Evolutionary conservation across 2,329 filamentous ascomycete genomes (phyloP).

Genomic region (Fusarium equiseti): DNA sequence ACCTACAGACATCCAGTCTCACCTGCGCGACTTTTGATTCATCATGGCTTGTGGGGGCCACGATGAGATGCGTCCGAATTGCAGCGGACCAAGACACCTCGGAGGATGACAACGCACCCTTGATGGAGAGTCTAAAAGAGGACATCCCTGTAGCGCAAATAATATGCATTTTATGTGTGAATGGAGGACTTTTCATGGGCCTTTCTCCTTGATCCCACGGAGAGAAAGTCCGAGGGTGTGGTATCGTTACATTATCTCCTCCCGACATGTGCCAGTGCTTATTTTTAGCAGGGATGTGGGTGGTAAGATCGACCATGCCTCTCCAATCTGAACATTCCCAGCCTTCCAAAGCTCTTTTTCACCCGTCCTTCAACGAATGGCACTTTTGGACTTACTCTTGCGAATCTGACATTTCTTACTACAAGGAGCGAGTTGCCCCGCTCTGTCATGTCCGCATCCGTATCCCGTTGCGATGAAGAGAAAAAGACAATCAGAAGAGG

Average conservation of each 20-base stretch:
- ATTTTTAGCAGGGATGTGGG: constrained; percentile 38
- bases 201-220: constrained; percentile 23
- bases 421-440: constrained; percentile 13
- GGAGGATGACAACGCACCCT: constrained; percentile 40
- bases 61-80: constrained; percentile 30
- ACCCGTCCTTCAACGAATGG: constrained; percentile 18
- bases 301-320: constrained; percentile 38
- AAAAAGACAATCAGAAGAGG: background rate
- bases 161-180: constrained; percentile 4
- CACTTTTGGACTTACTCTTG: constrained; percentile 32
- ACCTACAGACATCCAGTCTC: constrained; percentile 5
- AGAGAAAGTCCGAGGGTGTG: constrained; percentile 39
- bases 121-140: constrained; percentile 11
- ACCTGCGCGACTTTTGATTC: constrained; percentile 44
- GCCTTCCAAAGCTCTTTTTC: constrained; percentile 23
- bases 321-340: constrained; percentile 25
- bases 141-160: constrained; percentile 33
- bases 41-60: constrained; percentile 23
- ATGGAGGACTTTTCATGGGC: constrained; percentile 5
- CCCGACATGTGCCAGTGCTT: constrained; percentile 34
- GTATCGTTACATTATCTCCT: constrained; percentile 31
- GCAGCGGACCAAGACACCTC: constrained; percentile 33
- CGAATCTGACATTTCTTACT: constrained; percentile 24
- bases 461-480: background rate
- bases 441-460: constrained; percentile 28